These are phyloP conservation scores for Metschnikowia continentalis DNA, from an alignment of 805 yeast genomes.

Conservation along the genomic window DNA sequence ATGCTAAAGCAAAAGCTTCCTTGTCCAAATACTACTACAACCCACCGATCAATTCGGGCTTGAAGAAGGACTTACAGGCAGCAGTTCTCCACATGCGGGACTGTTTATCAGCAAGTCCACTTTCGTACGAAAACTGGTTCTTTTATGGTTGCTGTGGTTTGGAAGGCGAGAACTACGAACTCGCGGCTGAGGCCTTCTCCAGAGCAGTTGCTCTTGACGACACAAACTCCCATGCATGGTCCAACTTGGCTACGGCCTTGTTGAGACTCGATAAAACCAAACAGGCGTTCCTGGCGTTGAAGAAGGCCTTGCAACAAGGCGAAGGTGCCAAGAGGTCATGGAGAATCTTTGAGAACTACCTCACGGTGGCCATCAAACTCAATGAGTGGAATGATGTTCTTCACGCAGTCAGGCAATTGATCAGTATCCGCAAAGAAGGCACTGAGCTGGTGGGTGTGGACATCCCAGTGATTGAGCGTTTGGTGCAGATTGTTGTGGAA, in stretches of 20 bases:
- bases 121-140: conserved; percentile 80
- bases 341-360: conserved; percentile 87
- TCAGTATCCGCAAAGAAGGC: conserved; percentile 52
- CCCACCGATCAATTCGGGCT: conserved; percentile 56
- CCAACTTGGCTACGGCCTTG: conserved; percentile 81
- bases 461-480: conserved; percentile 66
- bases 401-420: conserved; percentile 62
- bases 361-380: conserved; percentile 74
- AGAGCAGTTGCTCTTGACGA: conserved; percentile 86
- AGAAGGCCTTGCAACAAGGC: conserved; percentile 69
- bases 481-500: conserved; percentile 59
- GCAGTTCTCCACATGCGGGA: conserved; percentile 72
- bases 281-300: conserved; percentile 83
- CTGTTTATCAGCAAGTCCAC: conserved; percentile 67
- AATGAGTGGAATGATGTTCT: conserved; percentile 89
- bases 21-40: conserved; percentile 67
- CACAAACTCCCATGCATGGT: conserved; percentile 80
- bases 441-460: conserved; percentile 61
- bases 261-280: conserved; percentile 57
- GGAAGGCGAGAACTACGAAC: conserved; percentile 62
- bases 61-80: conserved; percentile 44
- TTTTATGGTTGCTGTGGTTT: conserved; percentile 88
- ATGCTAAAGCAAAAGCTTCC: conserved; percentile 82
- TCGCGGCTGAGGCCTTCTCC: conserved; percentile 89
- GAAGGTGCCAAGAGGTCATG: conserved; percentile 68